Evolutionary conservation across 2,329 filamentous ascomycete species (phyloP), one percentile per base, ranked within the genome.

Genomic region (Phaeosphaeriaceae sp.): DNA sequence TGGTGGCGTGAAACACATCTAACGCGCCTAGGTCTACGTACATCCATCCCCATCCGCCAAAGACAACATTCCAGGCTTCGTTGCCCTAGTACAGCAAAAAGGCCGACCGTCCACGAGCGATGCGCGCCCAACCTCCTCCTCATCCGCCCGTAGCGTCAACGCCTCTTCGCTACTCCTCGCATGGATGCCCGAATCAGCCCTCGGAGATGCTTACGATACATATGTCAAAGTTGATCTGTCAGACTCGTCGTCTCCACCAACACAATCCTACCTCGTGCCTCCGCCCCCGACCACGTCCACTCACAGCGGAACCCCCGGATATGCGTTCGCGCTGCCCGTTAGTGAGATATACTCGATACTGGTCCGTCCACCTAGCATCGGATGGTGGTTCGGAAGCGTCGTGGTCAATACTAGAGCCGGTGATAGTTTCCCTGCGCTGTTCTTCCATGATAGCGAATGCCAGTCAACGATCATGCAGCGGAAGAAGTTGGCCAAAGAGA

Each of bases 361-460:
- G 7, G 89, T 99, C 41, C 88, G 95, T 1, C 94, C 94, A 3
- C 96, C 95, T 5, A 97, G 92, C 75, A 80, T 97, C 7, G 96
- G 95, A 17, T 99, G 95, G 96, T 99, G 95, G 95, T 97, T 96
- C 76, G 95, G 95, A 33, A 97, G 93, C 62, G 80, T 99, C 25
- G 90, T 99, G 56, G 92, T 99, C 80, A 99, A 99, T 75, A 92
- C 91, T 1, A 85, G 91, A 13, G 88, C 90, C 0, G 96, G 96
- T 3, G 93, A 98, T 74, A 95, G 91, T 74, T 97, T 98, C 67
- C 95, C 95, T 0, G 93, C 95, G 0, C 82, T 99, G 1, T 99
- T 99, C 80, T 99, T 99, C 80, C 95, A 99, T 76, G 95, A 99
- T 72, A 93, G 89, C 62, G 95, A 99, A 80, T 99, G 95, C 72